Conservation (phyloP, 2,329 filamentous ascomycete species). For the Tolypocladium endophyticum region DNA sequence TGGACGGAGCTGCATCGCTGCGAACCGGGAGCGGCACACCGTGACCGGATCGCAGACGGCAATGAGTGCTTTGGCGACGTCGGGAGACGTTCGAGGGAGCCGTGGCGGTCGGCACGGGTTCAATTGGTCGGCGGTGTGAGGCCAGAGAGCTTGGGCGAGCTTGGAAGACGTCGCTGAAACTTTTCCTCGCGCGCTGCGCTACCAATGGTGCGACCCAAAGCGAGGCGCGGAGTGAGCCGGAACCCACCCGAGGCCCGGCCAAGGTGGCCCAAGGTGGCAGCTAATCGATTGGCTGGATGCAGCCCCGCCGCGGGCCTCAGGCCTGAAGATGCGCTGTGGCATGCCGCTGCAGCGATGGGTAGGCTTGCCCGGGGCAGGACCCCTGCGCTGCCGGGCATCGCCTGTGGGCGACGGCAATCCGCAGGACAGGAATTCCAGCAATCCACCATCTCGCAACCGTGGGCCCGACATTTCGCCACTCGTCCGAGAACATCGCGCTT, state of each 20-base stretch:
- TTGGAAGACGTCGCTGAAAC: constrained; percentile 4
- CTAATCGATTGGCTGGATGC: background rate
- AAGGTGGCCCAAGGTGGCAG: background rate
- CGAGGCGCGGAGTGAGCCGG: constrained; percentile 9
- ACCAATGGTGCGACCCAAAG: background rate
- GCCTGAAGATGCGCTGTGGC: background rate
- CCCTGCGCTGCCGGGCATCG: background rate
- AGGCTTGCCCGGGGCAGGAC: background rate
- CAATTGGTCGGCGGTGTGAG: constrained; percentile 1
- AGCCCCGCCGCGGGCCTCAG: background rate
- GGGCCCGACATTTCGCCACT: background rate
- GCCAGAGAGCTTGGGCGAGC: background rate
- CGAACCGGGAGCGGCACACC: background rate
- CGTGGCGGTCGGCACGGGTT: background rate
- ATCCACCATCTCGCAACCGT: background rate
- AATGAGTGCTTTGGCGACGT: background rate
- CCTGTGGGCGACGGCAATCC: background rate
- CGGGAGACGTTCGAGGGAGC: background rate
- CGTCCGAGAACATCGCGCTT: background rate
- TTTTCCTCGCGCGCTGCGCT: constrained; percentile 5
- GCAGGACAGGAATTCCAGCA: background rate
- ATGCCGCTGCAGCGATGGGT: background rate
- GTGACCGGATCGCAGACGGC: background rate
- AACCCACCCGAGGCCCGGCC: background rate
- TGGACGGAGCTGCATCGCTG: constrained; percentile 42